These are phyloP conservation scores for Stagonosporopsis vannaccii DNA, from an alignment of 2,329 filamentous ascomycete species.

Conservation along the genomic window DNA sequence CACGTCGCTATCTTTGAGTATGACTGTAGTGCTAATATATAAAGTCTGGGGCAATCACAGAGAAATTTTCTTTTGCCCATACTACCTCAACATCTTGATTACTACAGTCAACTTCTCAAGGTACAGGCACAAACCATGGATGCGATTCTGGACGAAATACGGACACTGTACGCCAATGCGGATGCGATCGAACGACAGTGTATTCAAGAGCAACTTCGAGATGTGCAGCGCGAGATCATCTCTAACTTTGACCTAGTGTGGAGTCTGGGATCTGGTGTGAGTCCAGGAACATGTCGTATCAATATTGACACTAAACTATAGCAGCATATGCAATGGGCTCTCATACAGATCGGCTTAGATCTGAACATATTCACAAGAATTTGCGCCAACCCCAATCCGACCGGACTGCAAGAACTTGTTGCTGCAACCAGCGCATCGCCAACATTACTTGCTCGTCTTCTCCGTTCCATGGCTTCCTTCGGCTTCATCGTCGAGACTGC, in stretches of 20 bases:
- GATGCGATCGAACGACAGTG: slow-evolving; percentile 27
- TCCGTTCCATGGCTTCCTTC: slow-evolving; percentile 45
- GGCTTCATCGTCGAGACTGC: slow-evolving; percentile 39
- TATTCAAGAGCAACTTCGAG: slow-evolving; percentile 35
- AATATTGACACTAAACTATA: not conserved
- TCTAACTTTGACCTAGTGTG: slow-evolving; percentile 35
- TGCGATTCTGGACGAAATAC: slow-evolving; percentile 28
- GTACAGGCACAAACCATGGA: slow-evolving; percentile 26
- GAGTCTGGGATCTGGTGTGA: slow-evolving; percentile 24
- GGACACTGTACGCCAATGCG: slow-evolving; percentile 26
- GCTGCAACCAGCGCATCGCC: slow-evolving; percentile 33
- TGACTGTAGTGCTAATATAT: not conserved
- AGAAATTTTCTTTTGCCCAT: too few species aligned
- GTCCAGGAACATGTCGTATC: not conserved
- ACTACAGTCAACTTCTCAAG: not conserved
- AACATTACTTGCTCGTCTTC: slow-evolving; percentile 39
- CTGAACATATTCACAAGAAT: slow-evolving; percentile 31
- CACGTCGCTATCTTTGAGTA: not conserved
- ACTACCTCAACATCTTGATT: not conserved
- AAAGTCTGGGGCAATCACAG: not conserved
- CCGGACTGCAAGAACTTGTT: slow-evolving; percentile 28
- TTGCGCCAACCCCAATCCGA: slow-evolving; percentile 10
- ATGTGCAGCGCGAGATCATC: slow-evolving; percentile 36
- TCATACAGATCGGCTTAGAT: slow-evolving; percentile 32
- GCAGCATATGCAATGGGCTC: slow-evolving; percentile 29